These are phyloP conservation scores for Dryas alaskensis DNA, from an alignment of 306 rosid genomes.

Conservation along the genomic window DNA sequence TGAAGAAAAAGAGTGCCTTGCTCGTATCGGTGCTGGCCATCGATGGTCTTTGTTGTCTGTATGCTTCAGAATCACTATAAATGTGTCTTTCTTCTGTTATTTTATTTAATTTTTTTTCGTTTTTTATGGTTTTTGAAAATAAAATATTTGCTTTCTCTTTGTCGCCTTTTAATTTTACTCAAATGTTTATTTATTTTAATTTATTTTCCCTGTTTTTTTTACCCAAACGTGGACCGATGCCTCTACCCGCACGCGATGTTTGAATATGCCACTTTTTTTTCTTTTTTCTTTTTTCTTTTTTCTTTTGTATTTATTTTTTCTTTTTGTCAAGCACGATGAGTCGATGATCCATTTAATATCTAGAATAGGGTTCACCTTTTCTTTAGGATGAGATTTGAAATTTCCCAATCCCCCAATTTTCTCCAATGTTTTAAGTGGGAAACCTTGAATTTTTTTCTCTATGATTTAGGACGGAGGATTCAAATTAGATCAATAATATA, in stretches of 20 bases:
- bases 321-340: neutral
- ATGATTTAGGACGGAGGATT: too few species aligned
- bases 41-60: conserved; percentile 36
- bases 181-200: too few species aligned
- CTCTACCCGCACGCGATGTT: conserved; percentile 58
- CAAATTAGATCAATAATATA: too few species aligned
- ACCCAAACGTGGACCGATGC: conserved; percentile 41
- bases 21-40: conserved; percentile 36
- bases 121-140: conserved; percentile 7
- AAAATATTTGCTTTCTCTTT: conserved; percentile 9
- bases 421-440: neutral
- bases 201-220: conserved; percentile 21
- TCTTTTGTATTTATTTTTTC: neutral
- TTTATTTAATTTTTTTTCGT: neutral
- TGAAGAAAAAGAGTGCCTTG: conserved; percentile 40
- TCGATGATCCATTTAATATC: conserved; percentile 6
- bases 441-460: neutral
- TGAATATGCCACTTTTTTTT: conserved; percentile 9
- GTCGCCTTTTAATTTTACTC: neutral
- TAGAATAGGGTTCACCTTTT: neutral
- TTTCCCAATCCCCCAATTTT: neutral
- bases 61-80: conserved; percentile 37
- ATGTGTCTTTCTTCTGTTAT: conserved; percentile 19
- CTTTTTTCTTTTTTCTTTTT: neutral
- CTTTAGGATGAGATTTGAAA: neutral